phyloP scores from a whole-genome alignment of 108 stramenopile genomes.

The Nannochloropsis salina region DNA sequence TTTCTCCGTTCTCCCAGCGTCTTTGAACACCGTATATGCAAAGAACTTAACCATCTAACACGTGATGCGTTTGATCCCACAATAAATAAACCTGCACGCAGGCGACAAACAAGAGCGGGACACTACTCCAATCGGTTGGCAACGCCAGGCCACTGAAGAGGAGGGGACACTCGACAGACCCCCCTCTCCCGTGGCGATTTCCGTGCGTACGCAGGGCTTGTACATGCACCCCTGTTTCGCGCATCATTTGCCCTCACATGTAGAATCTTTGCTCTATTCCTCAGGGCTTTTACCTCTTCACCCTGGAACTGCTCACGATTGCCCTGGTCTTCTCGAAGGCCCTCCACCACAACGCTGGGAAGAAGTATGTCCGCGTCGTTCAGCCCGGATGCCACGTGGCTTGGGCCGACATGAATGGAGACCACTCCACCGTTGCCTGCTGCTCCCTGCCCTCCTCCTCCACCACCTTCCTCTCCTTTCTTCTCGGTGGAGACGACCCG shows the following conservation, averaged over 20 bases:
- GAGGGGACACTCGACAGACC: not conserved
- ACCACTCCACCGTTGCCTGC: conserved; percentile 13
- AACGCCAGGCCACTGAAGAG: not conserved
- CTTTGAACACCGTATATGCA: too few species aligned
- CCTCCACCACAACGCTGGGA: not conserved
- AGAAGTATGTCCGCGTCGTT: conserved; percentile 13
- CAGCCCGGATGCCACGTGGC: not conserved
- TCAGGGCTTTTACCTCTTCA: conserved; percentile 12
- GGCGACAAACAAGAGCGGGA: too few species aligned
- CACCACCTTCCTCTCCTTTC: too few species aligned
- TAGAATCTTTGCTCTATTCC: not conserved
- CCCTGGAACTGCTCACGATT: not conserved
- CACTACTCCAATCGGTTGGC: too few species aligned
- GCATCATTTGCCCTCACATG: not conserved
- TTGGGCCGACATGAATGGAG: conserved; percentile 2
- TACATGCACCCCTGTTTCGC: not conserved
- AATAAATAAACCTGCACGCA: too few species aligned
- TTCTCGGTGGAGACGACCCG: not conserved
- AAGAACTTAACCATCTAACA: too few species aligned
- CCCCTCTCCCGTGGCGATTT: not conserved
- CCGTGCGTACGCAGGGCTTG: not conserved
- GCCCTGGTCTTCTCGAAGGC: not conserved
- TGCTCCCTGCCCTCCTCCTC: not conserved
- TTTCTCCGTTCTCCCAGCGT: too few species aligned
- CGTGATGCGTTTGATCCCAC: too few species aligned